These are phyloP conservation scores for Cystofilobasidium bisporidii DNA, from an alignment of 768 basidiomycete species.

Conservation along the genomic window DNA sequence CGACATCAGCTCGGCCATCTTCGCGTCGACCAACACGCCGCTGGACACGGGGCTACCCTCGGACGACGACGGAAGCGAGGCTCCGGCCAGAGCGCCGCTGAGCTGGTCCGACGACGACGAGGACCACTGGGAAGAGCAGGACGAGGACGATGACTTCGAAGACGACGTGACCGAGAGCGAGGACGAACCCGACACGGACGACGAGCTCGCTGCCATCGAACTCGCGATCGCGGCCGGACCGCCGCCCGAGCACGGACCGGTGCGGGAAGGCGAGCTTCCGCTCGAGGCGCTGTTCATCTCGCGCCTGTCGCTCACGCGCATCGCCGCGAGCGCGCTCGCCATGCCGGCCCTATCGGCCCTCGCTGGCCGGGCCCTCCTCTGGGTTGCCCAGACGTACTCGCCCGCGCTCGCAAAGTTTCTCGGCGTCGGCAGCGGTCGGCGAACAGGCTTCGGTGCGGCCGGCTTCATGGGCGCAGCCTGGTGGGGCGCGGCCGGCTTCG, in stretches of 20 bases:
- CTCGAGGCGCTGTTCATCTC: conserved; percentile 5
- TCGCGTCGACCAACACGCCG: too few relatives aligned
- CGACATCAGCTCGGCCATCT: background rate
- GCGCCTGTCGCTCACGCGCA: background rate
- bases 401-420: conserved; percentile 4
- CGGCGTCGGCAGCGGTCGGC: background rate
- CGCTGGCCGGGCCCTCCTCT: background rate
- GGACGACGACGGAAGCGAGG: background rate
- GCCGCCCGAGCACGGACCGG: background rate
- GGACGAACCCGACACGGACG: conserved; percentile 5
- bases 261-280: background rate
- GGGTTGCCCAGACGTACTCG: background rate
- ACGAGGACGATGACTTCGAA: conserved; percentile 18
- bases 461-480: background rate
- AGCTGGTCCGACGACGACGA: conserved; percentile 8
- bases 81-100: too few relatives aligned
- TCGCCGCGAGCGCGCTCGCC: background rate
- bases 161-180: conserved; percentile 25
- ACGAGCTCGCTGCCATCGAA: conserved; percentile 15
- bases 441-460: background rate
- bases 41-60: background rate
- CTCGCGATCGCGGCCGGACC: conserved; percentile 10
- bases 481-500: background rate
- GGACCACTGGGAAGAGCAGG: conserved; percentile 17
- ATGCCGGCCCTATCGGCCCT: conserved; percentile 7